These are phyloP conservation scores for Parmelia sp. DNA, from an alignment of 495 filamentous ascomycete species.

Conservation along the genomic window DNA sequence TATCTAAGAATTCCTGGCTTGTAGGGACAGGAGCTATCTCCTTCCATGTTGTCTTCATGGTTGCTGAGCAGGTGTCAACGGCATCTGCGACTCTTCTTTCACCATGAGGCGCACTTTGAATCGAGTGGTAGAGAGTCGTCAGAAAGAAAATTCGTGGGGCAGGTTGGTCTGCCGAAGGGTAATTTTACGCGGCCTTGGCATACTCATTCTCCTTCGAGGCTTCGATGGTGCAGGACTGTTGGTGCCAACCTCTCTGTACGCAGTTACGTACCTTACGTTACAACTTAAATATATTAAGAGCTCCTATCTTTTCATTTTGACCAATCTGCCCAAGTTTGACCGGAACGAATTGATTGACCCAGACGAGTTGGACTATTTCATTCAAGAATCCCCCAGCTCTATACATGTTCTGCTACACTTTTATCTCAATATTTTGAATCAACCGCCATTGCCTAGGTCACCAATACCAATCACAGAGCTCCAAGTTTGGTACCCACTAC, in stretches of 20 bases:
- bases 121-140: background rate
- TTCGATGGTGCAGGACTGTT: no score
- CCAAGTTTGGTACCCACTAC: background rate
- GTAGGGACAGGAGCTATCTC: slow-evolving; percentile 89
- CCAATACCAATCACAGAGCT: background rate
- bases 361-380: no score
- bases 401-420: background rate
- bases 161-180: slow-evolving; percentile 10
- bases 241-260: no score
- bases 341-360: no score
- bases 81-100: background rate
- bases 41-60: slow-evolving; percentile 70
- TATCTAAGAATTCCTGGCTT: slow-evolving; percentile 91
- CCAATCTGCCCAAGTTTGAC: no score
- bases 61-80: slow-evolving; percentile 13
- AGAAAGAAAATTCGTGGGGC: background rate
- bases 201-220: no score
- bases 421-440: background rate
- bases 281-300: no score
- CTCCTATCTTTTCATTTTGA: no score
- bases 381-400: no score
- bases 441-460: background rate
- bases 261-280: no score
- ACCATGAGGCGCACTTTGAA: background rate
- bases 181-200: slow-evolving; percentile 16